These are phyloP conservation scores for Quercus dentata DNA, from an alignment of 306 rosid genomes.

Conservation along the genomic window DNA sequence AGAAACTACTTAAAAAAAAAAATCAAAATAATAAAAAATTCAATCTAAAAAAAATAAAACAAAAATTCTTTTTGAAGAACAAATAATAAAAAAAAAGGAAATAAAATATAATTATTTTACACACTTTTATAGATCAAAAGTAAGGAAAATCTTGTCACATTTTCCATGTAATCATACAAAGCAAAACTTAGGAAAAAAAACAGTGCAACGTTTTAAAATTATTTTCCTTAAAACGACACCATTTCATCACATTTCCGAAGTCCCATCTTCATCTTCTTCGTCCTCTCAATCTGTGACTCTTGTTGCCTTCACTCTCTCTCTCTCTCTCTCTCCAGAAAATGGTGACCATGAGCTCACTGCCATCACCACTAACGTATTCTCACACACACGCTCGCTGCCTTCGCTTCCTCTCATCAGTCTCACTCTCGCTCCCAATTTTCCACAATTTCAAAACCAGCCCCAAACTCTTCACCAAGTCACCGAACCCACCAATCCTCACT, in stretches of 20 bases:
- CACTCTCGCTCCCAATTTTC: constrained; percentile 33
- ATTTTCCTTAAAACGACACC: not conserved
- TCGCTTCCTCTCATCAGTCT: constrained; percentile 15
- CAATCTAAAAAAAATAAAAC: no score
- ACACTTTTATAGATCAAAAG: no score
- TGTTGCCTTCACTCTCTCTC: not conserved
- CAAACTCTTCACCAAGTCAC: constrained; percentile 16
- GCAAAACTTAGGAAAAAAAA: no score
- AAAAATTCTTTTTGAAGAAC: no score
- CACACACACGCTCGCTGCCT: constrained; percentile 21
- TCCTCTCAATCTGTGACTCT: not conserved
- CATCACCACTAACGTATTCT: constrained; percentile 40
- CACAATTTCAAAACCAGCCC: constrained; percentile 20
- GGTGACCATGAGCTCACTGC: constrained; percentile 38
- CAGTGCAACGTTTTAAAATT: no score
- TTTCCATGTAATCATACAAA: no score
- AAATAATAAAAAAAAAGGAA: no score
- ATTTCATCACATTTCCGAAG: not conserved
- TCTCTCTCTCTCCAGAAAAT: constrained; percentile 3
- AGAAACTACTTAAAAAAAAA: no score
- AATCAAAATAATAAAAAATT: no score
- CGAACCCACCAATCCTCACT: constrained; percentile 16
- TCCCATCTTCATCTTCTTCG: not conserved
- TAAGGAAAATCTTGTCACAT: no score
- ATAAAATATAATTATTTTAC: no score